Evolutionary conservation across 768 basidiomycete genomes (phyloP), one percentile per base, ranked within the genome.

Genomic region (Trametes gibbosa): DNA sequence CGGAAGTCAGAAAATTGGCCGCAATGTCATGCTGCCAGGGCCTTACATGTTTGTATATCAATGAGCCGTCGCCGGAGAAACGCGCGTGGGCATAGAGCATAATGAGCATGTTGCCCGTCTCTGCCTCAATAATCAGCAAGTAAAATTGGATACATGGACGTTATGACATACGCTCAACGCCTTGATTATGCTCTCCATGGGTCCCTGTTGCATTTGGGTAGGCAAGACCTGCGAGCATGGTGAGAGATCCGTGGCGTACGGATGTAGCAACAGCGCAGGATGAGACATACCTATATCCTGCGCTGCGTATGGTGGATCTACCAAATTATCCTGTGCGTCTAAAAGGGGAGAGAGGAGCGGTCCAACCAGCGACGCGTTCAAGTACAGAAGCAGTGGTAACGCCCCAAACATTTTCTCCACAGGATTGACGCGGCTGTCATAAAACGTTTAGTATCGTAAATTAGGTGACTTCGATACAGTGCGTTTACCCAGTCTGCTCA

Each of bases 71-170:
- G 12, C 72, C 72, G 7, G 67, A 63, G 7, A 61, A 55, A 24
- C 65, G 48, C 21, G 72, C 71, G 50, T 76, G 69, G 0, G 74
- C 75, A n/a, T 63, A 56, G 2, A 58, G 39, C 62, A 63, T 59
- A 23, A 65, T 65, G n/a, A 65, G 21, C 65, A 75, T 75, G 54
- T 73, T 72, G 1, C 70, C 73, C 12, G 70, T 66, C 56, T 74
- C 74, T 74, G 46, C 4, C 21, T 10, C 13, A 6, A n/a, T 16
- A 14, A 10, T 24, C 34, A 37, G 50, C 19, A 7, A 3, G 34
- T n/a, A 3, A 24, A 16, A 21, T 3, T 17, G 2, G 2, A 35
- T 7, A 17, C 14, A 10, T 23, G 10, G 21, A 10, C 5, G 19
- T 16, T 1, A 16, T 0, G 4, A 55, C 63, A 23, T 37, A 59